Conservation (phyloP, 805 yeast genomes). For the Candida nanaspora region DNA sequence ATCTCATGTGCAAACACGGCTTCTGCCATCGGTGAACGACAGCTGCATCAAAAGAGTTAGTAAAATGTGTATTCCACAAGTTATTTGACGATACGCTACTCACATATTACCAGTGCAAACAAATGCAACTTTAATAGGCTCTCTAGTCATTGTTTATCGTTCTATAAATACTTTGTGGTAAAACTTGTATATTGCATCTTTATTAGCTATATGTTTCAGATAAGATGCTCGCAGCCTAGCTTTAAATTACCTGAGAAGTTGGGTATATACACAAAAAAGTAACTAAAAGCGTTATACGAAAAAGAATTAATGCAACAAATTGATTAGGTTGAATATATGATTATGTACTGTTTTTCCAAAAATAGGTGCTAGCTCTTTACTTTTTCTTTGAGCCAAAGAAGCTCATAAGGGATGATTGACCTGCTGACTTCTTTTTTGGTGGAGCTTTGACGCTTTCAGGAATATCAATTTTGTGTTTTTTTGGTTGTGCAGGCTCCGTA, state of each 20-base stretch:
- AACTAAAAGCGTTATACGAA: no score
- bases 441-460: background rate
- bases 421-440: conserved; percentile 7
- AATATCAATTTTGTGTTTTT: background rate
- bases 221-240: background rate
- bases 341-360: no score
- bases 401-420: conserved; percentile 24
- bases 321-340: background rate
- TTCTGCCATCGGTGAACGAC: conserved; percentile 98
- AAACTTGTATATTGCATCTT: no score
- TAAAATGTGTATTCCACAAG: no score
- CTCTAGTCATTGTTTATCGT: background rate
- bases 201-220: background rate
- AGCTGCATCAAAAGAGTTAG: conserved; percentile 30
- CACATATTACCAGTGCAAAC: conserved; percentile 88
- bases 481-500: conserved; percentile 4
- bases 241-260: background rate
- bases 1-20: conserved; percentile 75
- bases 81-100: conserved; percentile 25
- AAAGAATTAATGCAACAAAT: no score
- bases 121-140: conserved; percentile 54
- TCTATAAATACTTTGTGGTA: no score
- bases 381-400: conserved; percentile 23
- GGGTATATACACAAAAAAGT: no score
- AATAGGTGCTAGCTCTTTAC: no score